phyloP scores from a whole-genome alignment of 331 rosid genomes.

The Telfairia occidentalis region DNA sequence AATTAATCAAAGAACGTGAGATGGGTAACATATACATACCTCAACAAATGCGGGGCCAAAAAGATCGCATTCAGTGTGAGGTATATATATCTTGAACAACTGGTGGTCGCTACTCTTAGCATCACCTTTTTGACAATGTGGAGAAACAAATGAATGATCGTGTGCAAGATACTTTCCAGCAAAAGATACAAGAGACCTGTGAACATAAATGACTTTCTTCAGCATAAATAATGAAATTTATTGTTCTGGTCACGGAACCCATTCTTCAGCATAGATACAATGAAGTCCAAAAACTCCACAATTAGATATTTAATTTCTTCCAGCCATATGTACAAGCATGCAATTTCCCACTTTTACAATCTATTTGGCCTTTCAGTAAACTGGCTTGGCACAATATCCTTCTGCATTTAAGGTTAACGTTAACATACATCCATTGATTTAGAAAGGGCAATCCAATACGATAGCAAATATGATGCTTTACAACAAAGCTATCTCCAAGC shows the following conservation, averaged over 20 bases:
- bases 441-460: neutral
- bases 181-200: constrained; percentile 88
- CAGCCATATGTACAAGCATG: neutral
- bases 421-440: neutral
- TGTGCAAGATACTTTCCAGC: constrained; percentile 65
- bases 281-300: neutral
- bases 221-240: constrained; percentile 6
- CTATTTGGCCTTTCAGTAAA: neutral
- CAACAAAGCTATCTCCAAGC: neutral
- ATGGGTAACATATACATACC: constrained; percentile 41
- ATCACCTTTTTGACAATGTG: constrained; percentile 34
- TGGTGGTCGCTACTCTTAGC: constrained; percentile 46
- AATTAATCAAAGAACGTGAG: neutral
- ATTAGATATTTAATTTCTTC: neutral
- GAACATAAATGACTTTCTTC: constrained; percentile 21
- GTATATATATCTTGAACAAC: constrained; percentile 57
- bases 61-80: constrained; percentile 45
- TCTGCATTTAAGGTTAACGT: neutral
- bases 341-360: neutral
- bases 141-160: constrained; percentile 33
- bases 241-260: neutral
- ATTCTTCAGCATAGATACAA: neutral
- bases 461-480: neutral
- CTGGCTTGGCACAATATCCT: neutral
- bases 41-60: constrained; percentile 94